Percentiles rank a stretch among this genome's conserved stretches.
These are phyloP conservation scores for Eucalyptus grandis DNA, from an alignment of 345 rosid genomes.

Conservation along the genomic window DNA sequence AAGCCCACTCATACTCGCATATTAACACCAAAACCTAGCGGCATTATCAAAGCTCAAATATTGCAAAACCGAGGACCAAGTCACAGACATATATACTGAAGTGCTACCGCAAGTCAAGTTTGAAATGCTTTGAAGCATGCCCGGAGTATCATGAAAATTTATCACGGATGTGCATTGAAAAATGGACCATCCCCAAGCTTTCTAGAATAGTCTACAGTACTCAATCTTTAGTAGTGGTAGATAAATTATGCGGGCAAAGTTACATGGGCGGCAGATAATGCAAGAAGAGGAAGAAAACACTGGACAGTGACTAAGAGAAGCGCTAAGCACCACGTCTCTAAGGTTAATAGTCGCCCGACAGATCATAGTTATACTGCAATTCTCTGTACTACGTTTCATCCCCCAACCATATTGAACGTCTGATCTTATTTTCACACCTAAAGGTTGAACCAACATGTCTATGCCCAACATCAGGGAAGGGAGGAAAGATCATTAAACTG, in stretches of 20 bases:
- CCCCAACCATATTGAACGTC: not conserved
- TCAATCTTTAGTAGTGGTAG: not conserved
- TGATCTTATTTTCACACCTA: not conserved
- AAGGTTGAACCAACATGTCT: not conserved
- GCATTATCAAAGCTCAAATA: not conserved
- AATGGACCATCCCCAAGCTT: not conserved
- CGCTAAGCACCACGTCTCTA: not conserved
- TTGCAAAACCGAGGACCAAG: not conserved
- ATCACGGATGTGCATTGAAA: not conserved
- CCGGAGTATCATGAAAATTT: not conserved
- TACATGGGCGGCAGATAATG: not conserved
- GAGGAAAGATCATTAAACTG: not conserved
- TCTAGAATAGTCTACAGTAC: not conserved
- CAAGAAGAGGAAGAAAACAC: not conserved
- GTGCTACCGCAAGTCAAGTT: not conserved
- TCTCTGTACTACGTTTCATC: not conserved
- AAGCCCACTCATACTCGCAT: not conserved
- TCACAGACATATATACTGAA: not conserved
- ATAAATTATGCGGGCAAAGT: not conserved
- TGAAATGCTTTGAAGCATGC: not conserved
- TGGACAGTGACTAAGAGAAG: not conserved
- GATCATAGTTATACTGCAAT: not conserved
- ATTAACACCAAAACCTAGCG: not conserved
- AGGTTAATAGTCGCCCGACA: not conserved
- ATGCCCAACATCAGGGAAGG: not conserved